Percentiles rank a stretch among this genome's conserved stretches.
Evolutionary conservation across 495 filamentous ascomycete species (phyloP).

Genomic region (Penicillium bovifimosum): DNA sequence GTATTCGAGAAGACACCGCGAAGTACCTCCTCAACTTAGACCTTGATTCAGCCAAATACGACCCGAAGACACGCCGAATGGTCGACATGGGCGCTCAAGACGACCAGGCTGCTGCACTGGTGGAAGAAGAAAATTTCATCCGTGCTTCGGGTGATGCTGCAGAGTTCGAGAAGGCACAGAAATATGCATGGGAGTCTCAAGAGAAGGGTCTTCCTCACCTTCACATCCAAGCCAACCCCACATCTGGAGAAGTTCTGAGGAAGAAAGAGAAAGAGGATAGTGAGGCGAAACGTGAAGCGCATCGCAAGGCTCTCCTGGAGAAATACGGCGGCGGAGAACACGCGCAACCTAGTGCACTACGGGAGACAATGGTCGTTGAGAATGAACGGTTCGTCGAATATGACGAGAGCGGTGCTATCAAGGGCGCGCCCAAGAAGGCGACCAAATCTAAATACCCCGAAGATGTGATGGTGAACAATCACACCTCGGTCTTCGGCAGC

Average conservation of each 20-base stretch:
- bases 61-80: constrained; percentile 94
- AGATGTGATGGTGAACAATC: constrained; percentile 84
- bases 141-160: constrained; percentile 87
- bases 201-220: constrained; percentile 69
- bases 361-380: constrained; percentile 64
- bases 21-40: constrained; percentile 95
- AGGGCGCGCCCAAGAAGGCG: constrained; percentile 70
- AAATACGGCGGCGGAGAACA: constrained; percentile 79
- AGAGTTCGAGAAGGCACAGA: constrained; percentile 85
- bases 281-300: constrained; percentile 59
- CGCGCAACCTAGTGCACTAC: constrained; percentile 55
- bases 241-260: constrained; percentile 76
- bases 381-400: constrained; percentile 93
- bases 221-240: constrained; percentile 95
- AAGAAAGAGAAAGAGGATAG: constrained; percentile 70
- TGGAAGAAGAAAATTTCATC: constrained; percentile 93
- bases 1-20: constrained; percentile 95
- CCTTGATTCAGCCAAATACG: constrained; percentile 94
- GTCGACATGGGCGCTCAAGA: constrained; percentile 78
- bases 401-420: constrained; percentile 81
- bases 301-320: constrained; percentile 66
- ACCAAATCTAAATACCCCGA: constrained; percentile 87
- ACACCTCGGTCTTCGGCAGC: constrained; percentile 89
- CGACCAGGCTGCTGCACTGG: constrained; percentile 79
- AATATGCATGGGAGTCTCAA: constrained; percentile 92